These are phyloP conservation scores for Phialemonium atrogriseum DNA, from an alignment of 2,329 filamentous ascomycete species.

Conservation along the genomic window DNA sequence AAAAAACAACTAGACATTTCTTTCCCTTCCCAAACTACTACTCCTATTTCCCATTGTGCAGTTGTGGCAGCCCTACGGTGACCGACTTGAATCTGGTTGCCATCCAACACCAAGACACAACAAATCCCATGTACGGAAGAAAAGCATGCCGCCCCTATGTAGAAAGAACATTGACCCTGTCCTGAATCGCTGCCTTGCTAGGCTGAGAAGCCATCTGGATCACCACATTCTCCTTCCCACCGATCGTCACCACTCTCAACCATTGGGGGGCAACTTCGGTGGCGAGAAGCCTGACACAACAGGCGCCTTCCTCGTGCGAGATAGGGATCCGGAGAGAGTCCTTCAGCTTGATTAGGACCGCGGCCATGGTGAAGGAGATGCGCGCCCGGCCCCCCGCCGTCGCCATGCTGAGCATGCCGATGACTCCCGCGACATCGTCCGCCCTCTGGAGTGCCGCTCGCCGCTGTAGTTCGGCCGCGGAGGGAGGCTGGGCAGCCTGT, in stretches of 20 bases:
- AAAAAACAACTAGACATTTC: too few relatives aligned
- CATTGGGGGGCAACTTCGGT: slow-evolving; percentile 48
- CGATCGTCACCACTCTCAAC: slow-evolving; percentile 43
- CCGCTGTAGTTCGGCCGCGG: slow-evolving; percentile 49
- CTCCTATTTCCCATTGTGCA: not conserved
- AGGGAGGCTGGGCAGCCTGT: slow-evolving; percentile 33
- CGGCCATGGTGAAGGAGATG: slow-evolving; percentile 57
- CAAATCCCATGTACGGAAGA: slow-evolving; percentile 13
- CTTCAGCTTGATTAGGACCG: slow-evolving; percentile 54
- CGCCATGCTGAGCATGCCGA: slow-evolving; percentile 57
- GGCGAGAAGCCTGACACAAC: slow-evolving; percentile 43
- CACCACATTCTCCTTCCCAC: slow-evolving; percentile 48
- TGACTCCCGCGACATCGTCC: slow-evolving; percentile 58
- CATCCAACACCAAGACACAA: slow-evolving; percentile 39
- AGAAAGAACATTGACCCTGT: slow-evolving; percentile 17
- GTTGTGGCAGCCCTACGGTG: not conserved
- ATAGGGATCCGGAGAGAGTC: slow-evolving; percentile 56
- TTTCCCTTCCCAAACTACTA: too few relatives aligned
- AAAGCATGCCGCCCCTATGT: slow-evolving; percentile 5
- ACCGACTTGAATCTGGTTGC: too few relatives aligned
- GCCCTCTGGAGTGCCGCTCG: slow-evolving; percentile 58
- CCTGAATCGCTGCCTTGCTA: slow-evolving; percentile 24
- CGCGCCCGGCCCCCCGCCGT: slow-evolving; percentile 42
- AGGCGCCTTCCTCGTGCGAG: slow-evolving; percentile 41
- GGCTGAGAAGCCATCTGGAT: slow-evolving; percentile 33